Conservation (phyloP, 495 filamentous ascomycete genomes). For the Aspergillus olivimuriae region DNA sequence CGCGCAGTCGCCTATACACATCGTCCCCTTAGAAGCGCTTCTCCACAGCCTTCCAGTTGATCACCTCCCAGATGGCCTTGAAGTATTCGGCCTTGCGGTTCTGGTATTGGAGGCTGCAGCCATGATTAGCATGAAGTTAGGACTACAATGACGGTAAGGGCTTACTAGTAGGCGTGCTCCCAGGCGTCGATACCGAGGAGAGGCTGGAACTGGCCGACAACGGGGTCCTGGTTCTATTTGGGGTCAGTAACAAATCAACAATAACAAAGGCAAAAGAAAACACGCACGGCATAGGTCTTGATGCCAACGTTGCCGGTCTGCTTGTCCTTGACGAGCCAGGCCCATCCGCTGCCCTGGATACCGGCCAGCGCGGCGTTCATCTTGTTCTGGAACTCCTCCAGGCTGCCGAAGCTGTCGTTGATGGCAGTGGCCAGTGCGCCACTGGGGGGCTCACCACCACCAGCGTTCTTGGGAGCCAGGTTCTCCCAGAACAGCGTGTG, state of each 20-base stretch:
- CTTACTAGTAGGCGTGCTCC: conserved; percentile 82
- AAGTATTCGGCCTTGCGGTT: conserved; percentile 99
- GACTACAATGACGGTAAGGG: conserved; percentile 1
- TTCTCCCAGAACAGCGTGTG: conserved; percentile 94
- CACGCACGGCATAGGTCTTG: conserved; percentile 63
- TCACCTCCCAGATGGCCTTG: conserved; percentile 89
- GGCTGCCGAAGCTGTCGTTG: conserved; percentile 65
- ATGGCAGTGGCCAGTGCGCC: conserved; percentile 64
- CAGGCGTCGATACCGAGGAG: conserved; percentile 94
- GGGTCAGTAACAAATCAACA: not conserved
- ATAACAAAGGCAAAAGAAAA: not conserved
- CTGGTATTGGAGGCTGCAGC: conserved; percentile 79
- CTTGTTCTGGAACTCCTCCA: conserved; percentile 67
- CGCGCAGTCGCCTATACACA: no score
- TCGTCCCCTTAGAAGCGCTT: conserved; percentile 75
- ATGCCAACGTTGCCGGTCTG: conserved; percentile 67
- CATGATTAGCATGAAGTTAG: conserved; percentile 35
- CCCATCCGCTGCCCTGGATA: conserved; percentile 94
- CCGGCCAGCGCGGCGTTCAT: conserved; percentile 75
- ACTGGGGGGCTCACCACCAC: conserved; percentile 71
- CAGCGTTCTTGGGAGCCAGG: conserved; percentile 62
- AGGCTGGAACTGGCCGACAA: conserved; percentile 78
- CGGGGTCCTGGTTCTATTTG: conserved; percentile 78
- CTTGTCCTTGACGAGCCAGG: conserved; percentile 85
- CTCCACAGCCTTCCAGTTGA: conserved; percentile 97